Conservation (phyloP, 1,139 yeast genomes). For the Candida tetrigidarum region DNA sequence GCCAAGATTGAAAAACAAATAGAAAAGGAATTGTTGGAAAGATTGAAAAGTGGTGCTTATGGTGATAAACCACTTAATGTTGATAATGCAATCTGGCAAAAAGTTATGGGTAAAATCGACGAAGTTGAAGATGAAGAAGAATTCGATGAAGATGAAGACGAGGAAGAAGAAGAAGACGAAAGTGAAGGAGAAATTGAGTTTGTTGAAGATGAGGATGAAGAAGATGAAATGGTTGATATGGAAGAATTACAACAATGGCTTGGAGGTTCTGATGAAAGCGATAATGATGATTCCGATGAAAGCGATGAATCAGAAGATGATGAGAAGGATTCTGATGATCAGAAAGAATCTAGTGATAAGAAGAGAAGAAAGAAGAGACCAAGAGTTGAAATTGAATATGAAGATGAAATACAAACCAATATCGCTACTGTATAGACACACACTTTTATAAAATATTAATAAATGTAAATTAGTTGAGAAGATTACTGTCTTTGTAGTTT, state of each 20-base stretch:
- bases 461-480: conserved; percentile 1
- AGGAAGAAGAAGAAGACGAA: conserved; percentile 42
- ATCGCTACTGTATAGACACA: conserved; percentile 23
- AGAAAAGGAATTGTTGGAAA: conserved; percentile 90
- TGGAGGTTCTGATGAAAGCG: conserved; percentile 59
- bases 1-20: conserved; percentile 97
- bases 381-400: conserved; percentile 82
- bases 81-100: conserved; percentile 95
- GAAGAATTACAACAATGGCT: conserved; percentile 94
- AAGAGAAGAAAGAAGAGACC: conserved; percentile 56
- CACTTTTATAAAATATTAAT: background rate
- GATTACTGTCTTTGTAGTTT: too few species aligned
- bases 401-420: conserved; percentile 46
- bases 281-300: conserved; percentile 36
- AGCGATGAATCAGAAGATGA: conserved; percentile 38
- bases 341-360: conserved; percentile 42
- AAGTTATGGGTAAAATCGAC: conserved; percentile 79
- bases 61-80: conserved; percentile 98
- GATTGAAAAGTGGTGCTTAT: conserved; percentile 96
- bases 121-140: conserved; percentile 62
- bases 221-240: conserved; percentile 87
- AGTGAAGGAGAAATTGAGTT: conserved; percentile 83
- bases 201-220: conserved; percentile 78
- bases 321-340: conserved; percentile 33
- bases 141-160: conserved; percentile 47